Percentiles rank a stretch among this genome's conserved stretches.
These are phyloP conservation scores for Coffea humblotiana DNA, from an alignment of 305 asterid genomes.

Conservation along the genomic window DNA sequence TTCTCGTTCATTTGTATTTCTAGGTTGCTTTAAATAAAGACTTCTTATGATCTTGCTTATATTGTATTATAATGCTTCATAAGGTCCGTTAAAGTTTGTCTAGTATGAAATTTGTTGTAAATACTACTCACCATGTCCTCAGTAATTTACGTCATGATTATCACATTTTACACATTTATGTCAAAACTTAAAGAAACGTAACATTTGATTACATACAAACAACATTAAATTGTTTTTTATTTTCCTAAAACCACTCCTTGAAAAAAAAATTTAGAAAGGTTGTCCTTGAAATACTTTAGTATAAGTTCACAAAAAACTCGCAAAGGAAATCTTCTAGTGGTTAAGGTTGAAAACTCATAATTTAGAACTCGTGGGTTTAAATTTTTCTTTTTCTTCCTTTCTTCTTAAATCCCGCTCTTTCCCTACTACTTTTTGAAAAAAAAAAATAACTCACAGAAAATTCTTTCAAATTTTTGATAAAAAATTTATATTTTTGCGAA, in stretches of 20 bases:
- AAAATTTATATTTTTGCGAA: not conserved
- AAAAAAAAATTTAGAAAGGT: not conserved
- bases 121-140: not conserved
- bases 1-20: not conserved
- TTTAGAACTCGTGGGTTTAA: too few species aligned
- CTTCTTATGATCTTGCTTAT: not conserved
- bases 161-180: not conserved
- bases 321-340: too few species aligned
- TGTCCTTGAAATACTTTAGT: not conserved
- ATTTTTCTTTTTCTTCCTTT: too few species aligned
- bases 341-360: too few species aligned
- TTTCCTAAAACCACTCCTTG: not conserved
- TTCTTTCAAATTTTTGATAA: not conserved
- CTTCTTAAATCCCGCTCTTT: too few species aligned
- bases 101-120: not conserved
- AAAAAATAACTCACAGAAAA: not conserved
- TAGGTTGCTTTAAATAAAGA: not conserved
- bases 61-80: not conserved
- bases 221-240: too few species aligned
- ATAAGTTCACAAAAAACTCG: not conserved
- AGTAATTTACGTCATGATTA: not conserved
- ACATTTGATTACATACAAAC: not conserved
- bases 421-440: too few species aligned
- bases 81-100: not conserved
- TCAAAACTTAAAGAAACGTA: not conserved